Conservation (phyloP, 306 rosid species). For the Erythrophleum fordii region DNA sequence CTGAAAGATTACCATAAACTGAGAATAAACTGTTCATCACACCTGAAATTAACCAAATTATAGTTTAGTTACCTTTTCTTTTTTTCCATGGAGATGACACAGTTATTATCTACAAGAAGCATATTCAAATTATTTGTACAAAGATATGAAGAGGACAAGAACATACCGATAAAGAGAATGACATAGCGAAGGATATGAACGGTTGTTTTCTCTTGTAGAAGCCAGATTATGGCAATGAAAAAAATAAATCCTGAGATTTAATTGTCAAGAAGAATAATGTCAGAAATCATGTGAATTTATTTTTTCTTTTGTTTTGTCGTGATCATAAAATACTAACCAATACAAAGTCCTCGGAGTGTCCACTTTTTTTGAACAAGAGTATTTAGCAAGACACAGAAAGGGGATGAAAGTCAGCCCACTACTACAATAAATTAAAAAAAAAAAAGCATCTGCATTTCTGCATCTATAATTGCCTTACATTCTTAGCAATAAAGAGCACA, state of each 20-base stretch:
- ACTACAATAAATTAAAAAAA: constrained; percentile 10
- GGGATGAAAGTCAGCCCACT: constrained; percentile 35
- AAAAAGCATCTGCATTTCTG: not conserved
- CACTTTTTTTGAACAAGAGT: constrained; percentile 56
- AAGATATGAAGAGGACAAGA: constrained; percentile 36
- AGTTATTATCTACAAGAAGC: constrained; percentile 14
- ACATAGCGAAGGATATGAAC: constrained; percentile 82
- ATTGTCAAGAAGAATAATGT: constrained; percentile 32
- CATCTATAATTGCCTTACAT: constrained; percentile 60
- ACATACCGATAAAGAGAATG: constrained; percentile 85
- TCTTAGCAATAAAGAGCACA: constrained; percentile 89
- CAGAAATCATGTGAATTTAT: constrained; percentile 26
- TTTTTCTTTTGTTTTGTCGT: constrained; percentile 19
- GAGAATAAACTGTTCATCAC: constrained; percentile 99
- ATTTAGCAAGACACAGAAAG: constrained; percentile 31
- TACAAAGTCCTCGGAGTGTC: constrained; percentile 96
- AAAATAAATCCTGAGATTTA: constrained; percentile 78
- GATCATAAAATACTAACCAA: constrained; percentile 63
- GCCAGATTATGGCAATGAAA: constrained; percentile 81
- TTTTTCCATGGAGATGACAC: constrained; percentile 29
- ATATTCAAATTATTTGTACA: constrained; percentile 31
- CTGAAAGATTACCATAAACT: constrained; percentile 73
- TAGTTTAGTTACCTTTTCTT: constrained; percentile 31
- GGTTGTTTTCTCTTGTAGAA: constrained; percentile 89
- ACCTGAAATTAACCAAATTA: constrained; percentile 64